phyloP scores from a whole-genome alignment of 495 filamentous ascomycete species.

The Thozetella sp. region DNA sequence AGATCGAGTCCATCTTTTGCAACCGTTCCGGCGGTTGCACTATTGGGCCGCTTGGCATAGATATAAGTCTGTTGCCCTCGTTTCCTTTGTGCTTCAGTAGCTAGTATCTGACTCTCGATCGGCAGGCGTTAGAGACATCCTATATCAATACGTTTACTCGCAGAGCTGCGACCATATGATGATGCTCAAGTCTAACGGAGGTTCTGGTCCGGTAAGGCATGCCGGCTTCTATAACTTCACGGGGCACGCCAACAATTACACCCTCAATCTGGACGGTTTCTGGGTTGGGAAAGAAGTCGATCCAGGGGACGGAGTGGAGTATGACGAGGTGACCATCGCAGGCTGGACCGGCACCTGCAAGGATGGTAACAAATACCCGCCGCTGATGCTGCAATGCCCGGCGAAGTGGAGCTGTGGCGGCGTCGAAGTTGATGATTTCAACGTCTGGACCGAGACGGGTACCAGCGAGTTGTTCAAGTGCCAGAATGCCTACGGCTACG shows the following conservation, averaged over 20 bases:
- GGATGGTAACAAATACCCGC: background rate
- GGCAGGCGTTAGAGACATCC: slow-evolving; percentile 40
- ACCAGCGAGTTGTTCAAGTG: background rate
- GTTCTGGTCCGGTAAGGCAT: slow-evolving; percentile 44
- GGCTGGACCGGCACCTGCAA: background rate
- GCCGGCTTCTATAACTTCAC: slow-evolving; percentile 57
- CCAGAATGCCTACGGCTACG: slow-evolving; percentile 22
- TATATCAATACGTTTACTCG: slow-evolving; percentile 56
- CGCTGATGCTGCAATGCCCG: background rate
- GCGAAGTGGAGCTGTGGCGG: background rate
- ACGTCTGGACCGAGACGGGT: background rate
- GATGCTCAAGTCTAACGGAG: slow-evolving; percentile 62
- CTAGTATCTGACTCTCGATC: background rate
- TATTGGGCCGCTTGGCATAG: slow-evolving; percentile 48
- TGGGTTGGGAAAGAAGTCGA: slow-evolving; percentile 5
- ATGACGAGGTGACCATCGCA: background rate
- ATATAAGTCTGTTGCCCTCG: slow-evolving; percentile 11
- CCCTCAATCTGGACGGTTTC: slow-evolving; percentile 30
- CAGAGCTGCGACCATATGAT: slow-evolving; percentile 61
- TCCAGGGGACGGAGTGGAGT: background rate
- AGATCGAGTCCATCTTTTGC: slow-evolving; percentile 60
- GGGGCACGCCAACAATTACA: slow-evolving; percentile 43
- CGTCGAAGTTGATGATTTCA: background rate
- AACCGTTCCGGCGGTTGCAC: slow-evolving; percentile 58
- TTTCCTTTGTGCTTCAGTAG: background rate